phyloP scores from a whole-genome alignment of 179 eudicot species.

The Carnegiea gigantea region DNA sequence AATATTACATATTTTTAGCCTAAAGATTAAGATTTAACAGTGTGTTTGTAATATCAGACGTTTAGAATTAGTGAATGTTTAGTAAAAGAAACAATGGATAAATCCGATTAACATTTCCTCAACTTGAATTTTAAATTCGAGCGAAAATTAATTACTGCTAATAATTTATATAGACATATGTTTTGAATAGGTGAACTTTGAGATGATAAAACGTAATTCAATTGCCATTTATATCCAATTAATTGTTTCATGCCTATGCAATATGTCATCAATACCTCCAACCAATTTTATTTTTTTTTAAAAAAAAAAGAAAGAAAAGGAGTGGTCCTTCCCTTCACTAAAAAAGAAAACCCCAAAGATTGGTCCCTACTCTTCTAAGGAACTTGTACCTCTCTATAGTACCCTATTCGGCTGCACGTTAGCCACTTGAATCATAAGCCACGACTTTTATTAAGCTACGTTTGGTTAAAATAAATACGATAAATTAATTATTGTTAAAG shows the following conservation, averaged over 20 bases:
- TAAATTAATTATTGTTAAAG: too few relatives aligned
- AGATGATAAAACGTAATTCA: not conserved
- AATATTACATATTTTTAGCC: too few relatives aligned
- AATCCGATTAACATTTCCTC: too few relatives aligned
- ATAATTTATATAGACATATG: not conserved
- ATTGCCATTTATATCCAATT: not conserved
- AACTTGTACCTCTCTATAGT: slow-evolving; percentile 9
- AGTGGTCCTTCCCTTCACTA: slow-evolving; percentile 32
- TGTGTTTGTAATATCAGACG: too few relatives aligned
- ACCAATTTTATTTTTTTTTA: not conserved
- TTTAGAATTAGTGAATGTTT: too few relatives aligned
- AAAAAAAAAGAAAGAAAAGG: not conserved
- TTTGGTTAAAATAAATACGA: not conserved
- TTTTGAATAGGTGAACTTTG: not conserved
- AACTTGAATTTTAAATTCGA: too few relatives aligned
- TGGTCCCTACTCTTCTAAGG: slow-evolving; percentile 31
- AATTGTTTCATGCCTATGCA: slow-evolving; percentile 9
- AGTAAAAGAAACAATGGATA: too few relatives aligned
- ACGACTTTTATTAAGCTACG: not conserved
- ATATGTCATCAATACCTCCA: slow-evolving; percentile 3
- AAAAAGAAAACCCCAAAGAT: slow-evolving; percentile 15
- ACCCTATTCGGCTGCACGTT: not conserved
- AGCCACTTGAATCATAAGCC: slow-evolving; percentile 5
- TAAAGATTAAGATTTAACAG: too few relatives aligned
- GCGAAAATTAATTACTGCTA: not conserved